Conservation (phyloP, 768 basidiomycete species). For the Rhizopogon rudus region DNA sequence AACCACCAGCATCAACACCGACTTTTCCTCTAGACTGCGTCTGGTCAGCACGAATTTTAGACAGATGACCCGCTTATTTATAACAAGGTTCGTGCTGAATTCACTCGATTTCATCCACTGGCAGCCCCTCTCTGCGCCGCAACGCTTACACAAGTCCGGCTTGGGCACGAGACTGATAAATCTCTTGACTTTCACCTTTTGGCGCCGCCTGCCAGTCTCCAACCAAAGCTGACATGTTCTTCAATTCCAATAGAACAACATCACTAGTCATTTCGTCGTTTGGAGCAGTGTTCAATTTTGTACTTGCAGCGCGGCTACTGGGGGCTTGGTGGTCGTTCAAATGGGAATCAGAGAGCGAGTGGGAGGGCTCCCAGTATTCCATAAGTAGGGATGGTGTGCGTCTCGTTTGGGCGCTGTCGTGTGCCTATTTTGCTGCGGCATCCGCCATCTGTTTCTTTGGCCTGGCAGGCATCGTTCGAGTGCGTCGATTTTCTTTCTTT, state of each 20-base stretch:
- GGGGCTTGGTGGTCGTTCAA: slow-evolving; percentile 38
- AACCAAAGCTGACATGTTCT: slow-evolving; percentile 2
- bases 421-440: slow-evolving; percentile 61
- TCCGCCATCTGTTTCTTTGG: slow-evolving; percentile 62
- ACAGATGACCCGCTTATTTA: slow-evolving; percentile 5
- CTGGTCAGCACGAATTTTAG: no score
- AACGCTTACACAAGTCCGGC: slow-evolving; percentile 7
- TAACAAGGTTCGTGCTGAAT: slow-evolving; percentile 8
- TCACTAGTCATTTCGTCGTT: slow-evolving; percentile 32
- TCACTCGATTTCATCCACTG: background rate
- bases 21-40: background rate
- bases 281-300: slow-evolving; percentile 36
- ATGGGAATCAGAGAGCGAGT: slow-evolving; percentile 46
- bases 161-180: background rate
- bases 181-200: background rate
- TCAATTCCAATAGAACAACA: slow-evolving; percentile 25
- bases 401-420: slow-evolving; percentile 57
- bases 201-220: background rate
- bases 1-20: background rate
- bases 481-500: slow-evolving; percentile 23
- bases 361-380: slow-evolving; percentile 39
- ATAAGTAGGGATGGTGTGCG: slow-evolving; percentile 37
- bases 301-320: slow-evolving; percentile 37
- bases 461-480: slow-evolving; percentile 65
- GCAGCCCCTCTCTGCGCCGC: slow-evolving; percentile 2